These are phyloP conservation scores for Xylaria multiplex DNA, from an alignment of 2,329 filamentous ascomycete species.

Conservation along the genomic window DNA sequence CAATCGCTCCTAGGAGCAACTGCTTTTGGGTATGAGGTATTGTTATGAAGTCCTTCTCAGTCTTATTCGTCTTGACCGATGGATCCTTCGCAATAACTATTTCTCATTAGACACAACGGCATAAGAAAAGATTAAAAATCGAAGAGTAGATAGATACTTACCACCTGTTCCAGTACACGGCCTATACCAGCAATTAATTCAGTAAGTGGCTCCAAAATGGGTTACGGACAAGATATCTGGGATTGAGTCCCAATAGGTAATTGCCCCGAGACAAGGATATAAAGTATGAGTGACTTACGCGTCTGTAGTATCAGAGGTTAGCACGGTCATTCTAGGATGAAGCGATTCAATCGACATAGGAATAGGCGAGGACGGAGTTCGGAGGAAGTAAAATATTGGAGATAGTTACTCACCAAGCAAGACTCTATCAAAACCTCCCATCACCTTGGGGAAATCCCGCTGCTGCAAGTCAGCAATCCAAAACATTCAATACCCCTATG, in stretches of 20 bases:
- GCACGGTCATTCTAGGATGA: neutral
- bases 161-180: constrained; percentile 94
- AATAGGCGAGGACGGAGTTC: too few species aligned
- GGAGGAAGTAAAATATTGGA: neutral
- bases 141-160: constrained; percentile 21
- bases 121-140: neutral
- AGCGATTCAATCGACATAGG: too few species aligned
- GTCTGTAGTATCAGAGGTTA: constrained; percentile 51
- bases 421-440: constrained; percentile 95
- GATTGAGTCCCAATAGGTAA: neutral
- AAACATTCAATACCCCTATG: neutral
- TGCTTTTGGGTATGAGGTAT: constrained; percentile 96
- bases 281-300: constrained; percentile 56
- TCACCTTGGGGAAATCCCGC: constrained; percentile 90
- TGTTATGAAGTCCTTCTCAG: constrained; percentile 90
- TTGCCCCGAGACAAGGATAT: neutral
- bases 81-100: constrained; percentile 90
- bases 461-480: constrained; percentile 18
- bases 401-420: constrained; percentile 30
- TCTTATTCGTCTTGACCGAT: constrained; percentile 98
- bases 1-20: constrained; percentile 89
- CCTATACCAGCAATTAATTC: constrained; percentile 67
- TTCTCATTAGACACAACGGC: constrained; percentile 5
- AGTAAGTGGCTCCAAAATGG: neutral
- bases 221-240: neutral